A percentile compares a stretch with the other conserved stretches of the same genome.
Evolutionary conservation across 2,329 filamentous ascomycete species (phyloP).

Genomic region (Fusarium cyanostomum): DNA sequence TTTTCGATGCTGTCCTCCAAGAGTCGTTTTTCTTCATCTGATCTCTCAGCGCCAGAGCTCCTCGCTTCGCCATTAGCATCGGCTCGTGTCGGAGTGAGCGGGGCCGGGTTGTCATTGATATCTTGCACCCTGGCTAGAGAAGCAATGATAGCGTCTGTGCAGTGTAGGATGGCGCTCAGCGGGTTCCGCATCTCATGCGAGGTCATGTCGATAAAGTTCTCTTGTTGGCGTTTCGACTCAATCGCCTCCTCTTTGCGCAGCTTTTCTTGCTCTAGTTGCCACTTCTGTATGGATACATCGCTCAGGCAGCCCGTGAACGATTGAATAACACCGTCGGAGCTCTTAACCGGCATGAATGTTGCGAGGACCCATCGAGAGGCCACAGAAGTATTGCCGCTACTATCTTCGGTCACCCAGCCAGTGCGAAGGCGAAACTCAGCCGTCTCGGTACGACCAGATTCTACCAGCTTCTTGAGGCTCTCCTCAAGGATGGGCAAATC

Average conservation of each 20-base stretch:
- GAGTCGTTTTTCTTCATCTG: conserved; percentile 54
- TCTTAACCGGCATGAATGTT: conserved; percentile 61
- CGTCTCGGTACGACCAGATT: conserved; percentile 55
- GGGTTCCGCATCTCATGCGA: conserved; percentile 80
- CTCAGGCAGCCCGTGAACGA: conserved; percentile 59
- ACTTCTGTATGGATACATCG: conserved; percentile 60
- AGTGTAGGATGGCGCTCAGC: conserved; percentile 77
- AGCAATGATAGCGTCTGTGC: conserved; percentile 73
- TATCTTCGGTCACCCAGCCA: conserved; percentile 57
- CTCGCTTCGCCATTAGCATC: conserved; percentile 11
- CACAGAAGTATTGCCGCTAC: conserved; percentile 53
- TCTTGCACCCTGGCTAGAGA: conserved; percentile 57
- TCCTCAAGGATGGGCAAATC: conserved; percentile 54
- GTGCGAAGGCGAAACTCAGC: conserved; percentile 60
- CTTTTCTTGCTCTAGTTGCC: conserved; percentile 61
- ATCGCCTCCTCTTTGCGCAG: conserved; percentile 64
- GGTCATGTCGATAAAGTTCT: conserved; percentile 83
- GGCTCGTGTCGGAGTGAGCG: conserved; percentile 37
- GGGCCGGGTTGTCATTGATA: conserved; percentile 43
- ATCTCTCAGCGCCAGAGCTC: conserved; percentile 17
- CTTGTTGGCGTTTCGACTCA: conserved; percentile 73
- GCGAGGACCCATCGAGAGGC: conserved; percentile 60
- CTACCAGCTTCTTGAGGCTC: conserved; percentile 52
- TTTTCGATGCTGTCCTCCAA: conserved; percentile 73
- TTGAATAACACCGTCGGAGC: conserved; percentile 56